These are phyloP conservation scores for Candida ulmi DNA, from an alignment of 805 yeast species.

Conservation along the genomic window DNA sequence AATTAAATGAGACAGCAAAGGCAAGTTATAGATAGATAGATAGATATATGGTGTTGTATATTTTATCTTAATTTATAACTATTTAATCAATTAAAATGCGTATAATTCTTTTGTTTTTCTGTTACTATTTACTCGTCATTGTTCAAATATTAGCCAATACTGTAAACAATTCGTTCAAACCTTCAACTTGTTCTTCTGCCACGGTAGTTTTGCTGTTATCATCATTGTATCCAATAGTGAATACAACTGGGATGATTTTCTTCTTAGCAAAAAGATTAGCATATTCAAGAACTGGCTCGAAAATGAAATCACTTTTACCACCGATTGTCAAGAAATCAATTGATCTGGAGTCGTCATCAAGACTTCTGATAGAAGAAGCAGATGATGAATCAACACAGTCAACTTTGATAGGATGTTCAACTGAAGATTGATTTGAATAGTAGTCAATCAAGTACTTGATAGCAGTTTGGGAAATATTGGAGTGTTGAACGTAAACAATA, in stretches of 20 bases:
- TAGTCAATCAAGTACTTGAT: conserved; percentile 44
- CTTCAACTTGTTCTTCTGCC: conserved; percentile 60
- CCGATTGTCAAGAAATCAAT: conserved; percentile 47
- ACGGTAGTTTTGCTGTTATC: conserved; percentile 35
- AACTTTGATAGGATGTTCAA: conserved; percentile 3
- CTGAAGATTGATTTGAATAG: conserved; percentile 19
- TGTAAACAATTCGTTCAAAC: conserved; percentile 62
- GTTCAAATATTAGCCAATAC: conserved; percentile 28
- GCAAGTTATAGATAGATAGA: conserved; percentile 36
- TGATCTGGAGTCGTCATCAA: too few species aligned
- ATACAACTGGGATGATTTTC: conserved; percentile 38
- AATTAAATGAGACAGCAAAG: conserved; percentile 48
- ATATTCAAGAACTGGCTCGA: conserved; percentile 59
- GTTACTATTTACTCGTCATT: too few species aligned
- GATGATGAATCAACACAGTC: conserved; percentile 7
- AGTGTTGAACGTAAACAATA: conserved; percentile 67
- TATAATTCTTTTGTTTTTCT: too few species aligned
- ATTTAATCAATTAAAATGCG: too few species aligned
- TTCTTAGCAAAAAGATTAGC: conserved; percentile 33
- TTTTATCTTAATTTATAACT: too few species aligned
- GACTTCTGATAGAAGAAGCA: conserved; percentile 25
- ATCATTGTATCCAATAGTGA: conserved; percentile 58
- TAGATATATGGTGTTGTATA: too few species aligned
- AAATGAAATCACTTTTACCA: conserved; percentile 64
- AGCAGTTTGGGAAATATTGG: conserved; percentile 51